phyloP scores from a whole-genome alignment of 2,329 filamentous ascomycete species.

The Aureobasidium sp. region DNA sequence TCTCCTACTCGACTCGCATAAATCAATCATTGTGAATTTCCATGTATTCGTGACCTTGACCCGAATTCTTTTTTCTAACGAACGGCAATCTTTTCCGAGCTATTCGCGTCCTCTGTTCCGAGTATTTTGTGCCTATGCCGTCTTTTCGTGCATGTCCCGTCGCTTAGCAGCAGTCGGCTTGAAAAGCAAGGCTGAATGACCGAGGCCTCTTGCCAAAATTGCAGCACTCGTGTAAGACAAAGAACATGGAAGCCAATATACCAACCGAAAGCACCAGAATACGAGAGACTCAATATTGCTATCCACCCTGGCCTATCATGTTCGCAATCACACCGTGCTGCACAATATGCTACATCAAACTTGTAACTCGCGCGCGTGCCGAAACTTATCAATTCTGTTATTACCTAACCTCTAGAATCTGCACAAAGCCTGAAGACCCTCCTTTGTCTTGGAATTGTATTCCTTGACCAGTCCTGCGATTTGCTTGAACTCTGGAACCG shows the following conservation, averaged over 20 bases:
- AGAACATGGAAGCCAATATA: neutral
- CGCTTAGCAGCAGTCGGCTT: neutral
- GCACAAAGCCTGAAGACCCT: conserved; percentile 58
- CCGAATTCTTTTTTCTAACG: conserved; percentile 2
- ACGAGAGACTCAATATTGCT: neutral
- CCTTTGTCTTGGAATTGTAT: conserved; percentile 61
- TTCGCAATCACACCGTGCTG: neutral
- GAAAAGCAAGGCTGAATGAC: neutral
- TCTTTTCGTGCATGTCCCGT: neutral
- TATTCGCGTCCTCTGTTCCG: neutral
- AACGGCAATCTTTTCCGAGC: conserved; percentile 1
- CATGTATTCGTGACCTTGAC: conserved; percentile 3
- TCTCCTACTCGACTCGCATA: neutral
- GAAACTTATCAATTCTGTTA: neutral
- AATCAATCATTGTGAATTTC: neutral
- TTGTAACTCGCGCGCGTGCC: neutral
- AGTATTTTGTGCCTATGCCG: neutral
- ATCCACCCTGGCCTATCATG: conserved; percentile 1
- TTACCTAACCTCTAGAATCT: conserved; percentile 25
- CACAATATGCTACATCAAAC: neutral
- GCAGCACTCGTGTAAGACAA: conserved; percentile 1
- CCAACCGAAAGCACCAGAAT: neutral
- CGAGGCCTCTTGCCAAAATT: neutral
- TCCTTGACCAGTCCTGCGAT: conserved; percentile 76
- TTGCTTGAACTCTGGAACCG: conserved; percentile 61